Conservation (phyloP, 2,329 filamentous ascomycete genomes). For the Sporothrix mexicana region DNA sequence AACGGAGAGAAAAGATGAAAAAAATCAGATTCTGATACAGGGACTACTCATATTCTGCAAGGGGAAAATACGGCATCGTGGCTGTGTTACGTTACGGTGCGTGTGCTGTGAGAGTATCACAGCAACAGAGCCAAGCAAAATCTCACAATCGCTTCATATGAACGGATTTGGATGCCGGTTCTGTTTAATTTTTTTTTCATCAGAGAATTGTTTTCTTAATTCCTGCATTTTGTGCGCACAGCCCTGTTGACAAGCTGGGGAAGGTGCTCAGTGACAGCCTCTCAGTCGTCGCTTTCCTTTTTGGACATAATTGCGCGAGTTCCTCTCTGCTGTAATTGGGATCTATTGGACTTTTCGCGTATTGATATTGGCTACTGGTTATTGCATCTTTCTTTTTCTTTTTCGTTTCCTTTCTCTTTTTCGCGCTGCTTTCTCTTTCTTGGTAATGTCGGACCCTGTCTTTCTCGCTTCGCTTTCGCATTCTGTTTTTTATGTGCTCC, state of each 20-base stretch:
- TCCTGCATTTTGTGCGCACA: background rate
- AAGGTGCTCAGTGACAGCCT: background rate
- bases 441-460: too few relatives aligned
- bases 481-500: background rate
- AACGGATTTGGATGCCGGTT: background rate
- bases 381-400: background rate
- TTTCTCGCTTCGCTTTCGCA: background rate
- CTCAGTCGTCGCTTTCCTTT: background rate
- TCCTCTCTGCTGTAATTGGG: background rate
- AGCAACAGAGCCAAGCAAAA: background rate
- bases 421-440: too few relatives aligned
- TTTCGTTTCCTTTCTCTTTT: background rate
- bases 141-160: constrained; percentile 6
- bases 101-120: background rate
- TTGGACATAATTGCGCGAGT: constrained; percentile 28
- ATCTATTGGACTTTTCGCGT: background rate
- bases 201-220: background rate
- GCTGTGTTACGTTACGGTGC: constrained; percentile 15
- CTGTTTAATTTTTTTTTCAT: background rate
- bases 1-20: background rate
- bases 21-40: background rate
- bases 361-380: background rate
- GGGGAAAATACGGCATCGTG: constrained; percentile 2
- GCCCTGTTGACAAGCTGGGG: constrained; percentile 9
- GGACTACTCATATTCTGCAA: background rate